Conservation (phyloP, 371 early-diverging fungal species). For the Rhizopus arrhizus region DNA sequence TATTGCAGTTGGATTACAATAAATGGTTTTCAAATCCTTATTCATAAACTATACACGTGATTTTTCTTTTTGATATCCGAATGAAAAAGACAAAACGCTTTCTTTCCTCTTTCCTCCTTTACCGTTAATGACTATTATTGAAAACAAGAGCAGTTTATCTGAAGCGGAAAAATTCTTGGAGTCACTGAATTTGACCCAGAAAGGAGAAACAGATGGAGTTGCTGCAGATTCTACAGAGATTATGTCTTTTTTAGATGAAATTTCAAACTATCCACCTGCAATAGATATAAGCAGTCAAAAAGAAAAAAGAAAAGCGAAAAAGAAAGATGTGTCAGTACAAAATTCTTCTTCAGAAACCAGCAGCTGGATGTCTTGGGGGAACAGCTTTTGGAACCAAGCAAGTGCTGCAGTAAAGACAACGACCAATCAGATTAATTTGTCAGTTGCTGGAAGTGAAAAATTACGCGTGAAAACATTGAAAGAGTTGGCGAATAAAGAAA, state of each 20-base stretch:
- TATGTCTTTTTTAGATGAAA: conserved; percentile 59
- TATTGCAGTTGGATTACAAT: conserved; percentile 72
- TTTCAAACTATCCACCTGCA: conserved; percentile 43
- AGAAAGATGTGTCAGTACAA: neutral
- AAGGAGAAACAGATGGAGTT: neutral
- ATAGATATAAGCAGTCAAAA: neutral
- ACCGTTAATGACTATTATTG: neutral
- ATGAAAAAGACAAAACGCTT: neutral
- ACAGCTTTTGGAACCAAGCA: conserved; percentile 51
- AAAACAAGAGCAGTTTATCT: conserved; percentile 38
- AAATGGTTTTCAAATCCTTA: conserved; percentile 34
- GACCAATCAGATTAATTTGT: conserved; percentile 49
- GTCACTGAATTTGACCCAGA: conserved; percentile 41
- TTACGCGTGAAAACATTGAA: conserved; percentile 52
- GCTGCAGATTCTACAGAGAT: conserved; percentile 50
- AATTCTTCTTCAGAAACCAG: neutral
- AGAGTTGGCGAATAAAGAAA: conserved; percentile 62
- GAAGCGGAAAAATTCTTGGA: conserved; percentile 58
- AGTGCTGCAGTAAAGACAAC: conserved; percentile 56
- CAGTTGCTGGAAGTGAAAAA: conserved; percentile 40
- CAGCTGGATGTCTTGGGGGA: conserved; percentile 55
- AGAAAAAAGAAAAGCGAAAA: neutral
- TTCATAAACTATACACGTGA: neutral
- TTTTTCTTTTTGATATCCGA: neutral
- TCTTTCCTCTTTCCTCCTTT: neutral